These are phyloP conservation scores for Blastobotrys illinoisensis DNA, from an alignment of 1,139 yeast genomes.

Conservation along the genomic window DNA sequence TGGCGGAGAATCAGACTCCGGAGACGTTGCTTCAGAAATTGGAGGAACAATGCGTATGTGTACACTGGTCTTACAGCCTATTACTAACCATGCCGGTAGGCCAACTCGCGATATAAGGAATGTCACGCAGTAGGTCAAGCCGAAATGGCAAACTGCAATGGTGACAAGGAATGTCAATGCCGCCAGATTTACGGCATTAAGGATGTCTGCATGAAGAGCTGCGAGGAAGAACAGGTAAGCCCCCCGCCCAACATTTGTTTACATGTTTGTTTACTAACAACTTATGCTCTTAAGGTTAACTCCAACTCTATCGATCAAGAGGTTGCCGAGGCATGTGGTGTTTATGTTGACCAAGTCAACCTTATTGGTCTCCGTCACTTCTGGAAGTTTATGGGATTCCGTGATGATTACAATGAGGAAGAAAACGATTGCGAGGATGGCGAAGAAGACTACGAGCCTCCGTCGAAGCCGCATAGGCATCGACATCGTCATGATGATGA, in stretches of 20 bases:
- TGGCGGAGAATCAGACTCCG: background rate
- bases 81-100: slow-evolving; percentile 2
- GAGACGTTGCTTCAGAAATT: background rate
- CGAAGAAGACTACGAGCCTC: background rate
- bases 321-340: slow-evolving; percentile 21
- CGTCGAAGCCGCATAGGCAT: background rate
- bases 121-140: slow-evolving; percentile 5
- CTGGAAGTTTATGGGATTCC: slow-evolving; percentile 3
- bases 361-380: slow-evolving; percentile 4
- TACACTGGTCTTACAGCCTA: background rate
- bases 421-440: slow-evolving; percentile 3
- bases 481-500: slow-evolving; percentile 7
- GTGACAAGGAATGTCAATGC: slow-evolving; percentile 25
- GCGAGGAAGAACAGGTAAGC: slow-evolving; percentile 8
- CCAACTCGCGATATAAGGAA: slow-evolving; percentile 6
- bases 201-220: slow-evolving; percentile 21
- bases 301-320: slow-evolving; percentile 7
- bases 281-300: background rate
- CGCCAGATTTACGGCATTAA: slow-evolving; percentile 17
- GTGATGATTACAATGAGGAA: slow-evolving; percentile 5
- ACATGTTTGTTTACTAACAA: background rate
- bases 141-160: background rate
- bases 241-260: background rate
- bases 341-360: background rate
- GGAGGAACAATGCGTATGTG: slow-evolving; percentile 12